These are phyloP conservation scores for Candida coquimbonensis DNA, from an alignment of 805 yeast genomes.

Conservation along the genomic window DNA sequence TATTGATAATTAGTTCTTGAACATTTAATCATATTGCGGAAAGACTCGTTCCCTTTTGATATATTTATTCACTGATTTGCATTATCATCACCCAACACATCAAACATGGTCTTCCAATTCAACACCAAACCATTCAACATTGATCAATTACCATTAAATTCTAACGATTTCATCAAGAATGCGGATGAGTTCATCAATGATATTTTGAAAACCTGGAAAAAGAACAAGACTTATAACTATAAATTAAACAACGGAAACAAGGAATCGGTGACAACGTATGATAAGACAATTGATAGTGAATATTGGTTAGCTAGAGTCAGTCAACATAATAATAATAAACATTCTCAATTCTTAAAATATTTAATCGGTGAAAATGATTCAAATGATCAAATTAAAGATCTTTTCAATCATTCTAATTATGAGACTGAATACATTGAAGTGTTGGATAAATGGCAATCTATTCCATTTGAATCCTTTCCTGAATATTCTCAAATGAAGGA, in stretches of 20 bases:
- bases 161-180: slow-evolving; percentile 13
- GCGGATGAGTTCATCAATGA: slow-evolving; percentile 22
- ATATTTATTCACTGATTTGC: no score
- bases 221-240: slow-evolving; percentile 26
- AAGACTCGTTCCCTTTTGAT: no score
- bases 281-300: slow-evolving; percentile 22
- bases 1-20: no score
- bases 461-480: slow-evolving; percentile 17
- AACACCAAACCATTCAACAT: slow-evolving; percentile 11
- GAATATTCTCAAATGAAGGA: slow-evolving; percentile 4
- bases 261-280: slow-evolving; percentile 27
- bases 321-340: slow-evolving; percentile 17
- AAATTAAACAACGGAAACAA: slow-evolving; percentile 20
- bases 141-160: slow-evolving; percentile 12
- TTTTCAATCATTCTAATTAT: slow-evolving; percentile 24
- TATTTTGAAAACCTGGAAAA: slow-evolving; percentile 24
- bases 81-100: not conserved
- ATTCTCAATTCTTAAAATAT: slow-evolving; percentile 22
- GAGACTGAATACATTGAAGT: slow-evolving; percentile 31
- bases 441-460: slow-evolving; percentile 20
- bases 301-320: slow-evolving; percentile 30
- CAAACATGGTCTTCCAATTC: slow-evolving; percentile 7
- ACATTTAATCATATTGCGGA: no score
- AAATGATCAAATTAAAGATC: slow-evolving; percentile 17
- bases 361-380: slow-evolving; percentile 24